These are phyloP conservation scores for Suillus decipiens DNA, from an alignment of 768 basidiomycete genomes.

Conservation along the genomic window DNA sequence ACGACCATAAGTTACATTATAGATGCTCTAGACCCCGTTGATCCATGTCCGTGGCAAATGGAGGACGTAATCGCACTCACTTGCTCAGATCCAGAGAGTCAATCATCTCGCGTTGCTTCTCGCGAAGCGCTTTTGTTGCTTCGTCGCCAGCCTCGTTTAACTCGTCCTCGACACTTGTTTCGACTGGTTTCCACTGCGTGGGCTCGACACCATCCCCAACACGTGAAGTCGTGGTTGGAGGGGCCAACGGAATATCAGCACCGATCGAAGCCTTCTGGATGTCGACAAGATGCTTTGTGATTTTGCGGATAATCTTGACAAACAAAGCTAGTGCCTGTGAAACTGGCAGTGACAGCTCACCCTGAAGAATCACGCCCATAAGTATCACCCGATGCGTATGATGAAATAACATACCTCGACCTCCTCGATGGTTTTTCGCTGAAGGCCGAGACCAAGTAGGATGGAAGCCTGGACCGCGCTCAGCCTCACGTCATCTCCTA, in stretches of 20 bases:
- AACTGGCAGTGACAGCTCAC: conserved; percentile 81
- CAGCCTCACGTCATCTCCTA: conserved; percentile 65
- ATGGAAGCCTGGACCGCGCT: conserved; percentile 93
- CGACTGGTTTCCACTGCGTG: conserved; percentile 45
- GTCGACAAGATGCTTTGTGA: conserved; percentile 71
- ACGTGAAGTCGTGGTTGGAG: conserved; percentile 23
- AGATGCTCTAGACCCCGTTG: conserved; percentile 15
- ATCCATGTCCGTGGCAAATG: conserved; percentile 10
- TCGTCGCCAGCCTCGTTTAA: conserved; percentile 76
- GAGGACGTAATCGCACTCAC: conserved; percentile 49
- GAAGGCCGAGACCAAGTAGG: conserved; percentile 84
- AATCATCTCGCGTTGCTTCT: conserved; percentile 86
- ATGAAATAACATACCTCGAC: conserved; percentile 61
- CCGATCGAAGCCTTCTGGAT: conserved; percentile 80
- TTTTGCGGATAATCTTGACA: conserved; percentile 86
- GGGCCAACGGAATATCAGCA: conserved; percentile 54
- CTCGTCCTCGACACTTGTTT: conserved; percentile 59
- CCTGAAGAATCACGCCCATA: conserved; percentile 38
- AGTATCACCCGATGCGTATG: conserved; percentile 1
- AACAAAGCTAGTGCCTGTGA: conserved; percentile 89
- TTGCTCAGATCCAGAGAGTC: conserved; percentile 84
- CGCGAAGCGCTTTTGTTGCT: conserved; percentile 51
- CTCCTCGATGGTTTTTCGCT: conserved; percentile 87
- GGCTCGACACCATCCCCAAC: conserved; percentile 10
- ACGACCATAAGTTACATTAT: conserved; percentile 17